Conservation (phyloP, 2,329 filamentous ascomycete species). For the Chrysoporthe puriensis region DNA sequence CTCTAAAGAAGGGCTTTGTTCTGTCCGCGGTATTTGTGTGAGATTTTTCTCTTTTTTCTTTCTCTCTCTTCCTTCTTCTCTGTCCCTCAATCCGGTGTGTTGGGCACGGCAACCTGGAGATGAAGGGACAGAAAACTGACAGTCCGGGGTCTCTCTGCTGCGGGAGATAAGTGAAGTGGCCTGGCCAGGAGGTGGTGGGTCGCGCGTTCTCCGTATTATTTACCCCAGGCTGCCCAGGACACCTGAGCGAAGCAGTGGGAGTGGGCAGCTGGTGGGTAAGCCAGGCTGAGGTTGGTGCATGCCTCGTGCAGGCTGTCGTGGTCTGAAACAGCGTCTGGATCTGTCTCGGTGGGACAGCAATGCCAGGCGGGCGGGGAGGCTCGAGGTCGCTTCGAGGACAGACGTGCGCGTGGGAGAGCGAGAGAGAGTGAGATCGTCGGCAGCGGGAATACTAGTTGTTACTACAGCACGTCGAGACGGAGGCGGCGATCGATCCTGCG, state of each 20-base stretch:
- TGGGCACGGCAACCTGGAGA: conserved; percentile 3
- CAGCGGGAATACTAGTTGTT: too few relatives aligned
- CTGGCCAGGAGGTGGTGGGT: conserved; percentile 28
- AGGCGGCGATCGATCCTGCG: background rate
- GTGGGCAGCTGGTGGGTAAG: background rate
- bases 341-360: background rate
- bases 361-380: background rate
- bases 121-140: conserved; percentile 20
- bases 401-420: background rate
- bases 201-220: conserved; percentile 28
- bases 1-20: background rate
- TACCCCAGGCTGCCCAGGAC: conserved; percentile 21
- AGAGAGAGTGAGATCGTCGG: too few relatives aligned
- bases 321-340: background rate
- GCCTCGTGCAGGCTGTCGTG: background rate
- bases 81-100: background rate
- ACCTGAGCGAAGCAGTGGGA: background rate
- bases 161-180: conserved; percentile 28
- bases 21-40: too few relatives aligned
- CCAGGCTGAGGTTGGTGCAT: background rate
- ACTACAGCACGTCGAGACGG: too few relatives aligned
- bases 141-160: conserved; percentile 22
- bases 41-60: background rate
- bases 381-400: too few relatives aligned
- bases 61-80: background rate